Evolutionary conservation across 2,329 filamentous ascomycete genomes (phyloP), one percentile per base, ranked within the genome.

Genomic region (Xylariaceae sp.): DNA sequence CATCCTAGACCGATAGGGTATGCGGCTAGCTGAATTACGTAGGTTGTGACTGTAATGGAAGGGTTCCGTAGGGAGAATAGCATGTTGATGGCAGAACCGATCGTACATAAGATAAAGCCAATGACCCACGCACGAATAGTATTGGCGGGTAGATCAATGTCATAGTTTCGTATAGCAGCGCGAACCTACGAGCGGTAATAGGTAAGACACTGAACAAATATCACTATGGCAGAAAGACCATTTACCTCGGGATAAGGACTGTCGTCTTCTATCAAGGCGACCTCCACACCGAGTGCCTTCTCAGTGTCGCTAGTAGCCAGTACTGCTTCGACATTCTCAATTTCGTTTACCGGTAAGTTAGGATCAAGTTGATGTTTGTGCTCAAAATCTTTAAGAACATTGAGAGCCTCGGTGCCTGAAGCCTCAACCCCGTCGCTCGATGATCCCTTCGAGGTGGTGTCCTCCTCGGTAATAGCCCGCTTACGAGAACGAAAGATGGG

Each of bases 61-160:
- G 81, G 76, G 33, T 77, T 75, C 36, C 79, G 78, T 29, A 77
- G 59, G 11, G 67, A 69, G 30, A 84, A 81, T 8, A 84, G 67
- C 65, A 81, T 77, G 66, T 85, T 85, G 63, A 83, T 71, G 1
- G 74, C 79, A 0, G 82, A 81, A 23, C 82, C 81, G 43, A 83
- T 68, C 1, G 83, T 86, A 56, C 82, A 81, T 51, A 85, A 75
- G 33, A 85, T 2, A 48, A 82, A 59, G 27, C 83, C 83, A 50
- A 86, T 81, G 5, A 67, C 59, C 83, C 83, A 86, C 32, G 82
- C 81, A 16, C 83, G 82, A 52, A 86, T 74, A 3, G 83, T 86
- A 66, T 81, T 81, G 52, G 76, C 73, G 6, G 80, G 76, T 3
- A 81, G 64, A n/a, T 82, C 80, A 36, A 76, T 72, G 47, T 81